phyloP scores from a whole-genome alignment of 371 early-diverging fungal species.

The Mucor lusitanicus region DNA sequence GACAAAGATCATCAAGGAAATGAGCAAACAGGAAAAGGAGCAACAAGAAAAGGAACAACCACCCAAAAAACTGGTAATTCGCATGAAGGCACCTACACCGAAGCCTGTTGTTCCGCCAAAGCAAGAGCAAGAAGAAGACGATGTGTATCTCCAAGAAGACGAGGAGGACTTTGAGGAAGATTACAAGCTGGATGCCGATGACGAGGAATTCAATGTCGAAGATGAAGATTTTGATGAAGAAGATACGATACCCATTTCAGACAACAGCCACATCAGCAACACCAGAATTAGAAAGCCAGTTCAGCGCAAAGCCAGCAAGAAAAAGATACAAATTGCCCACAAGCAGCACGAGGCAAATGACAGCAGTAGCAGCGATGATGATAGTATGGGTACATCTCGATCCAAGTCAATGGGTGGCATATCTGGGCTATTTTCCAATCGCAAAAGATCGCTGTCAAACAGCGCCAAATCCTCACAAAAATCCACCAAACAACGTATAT shows the following conservation, averaged over 20 bases:
- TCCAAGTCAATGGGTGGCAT: not conserved
- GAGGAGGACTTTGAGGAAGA: not conserved
- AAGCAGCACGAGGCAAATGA: not conserved
- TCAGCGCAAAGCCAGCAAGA: not conserved
- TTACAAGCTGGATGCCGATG: slow-evolving; percentile 1
- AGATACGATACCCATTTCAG: slow-evolving; percentile 1
- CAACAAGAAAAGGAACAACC: not conserved
- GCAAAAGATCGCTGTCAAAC: slow-evolving; percentile 12
- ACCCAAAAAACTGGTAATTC: slow-evolving; percentile 1
- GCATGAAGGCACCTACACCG: not conserved
- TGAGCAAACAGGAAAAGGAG: not conserved
- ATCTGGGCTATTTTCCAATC: not conserved
- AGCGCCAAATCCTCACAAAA: slow-evolving; percentile 2
- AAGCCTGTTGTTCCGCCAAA: not conserved
- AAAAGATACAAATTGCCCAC: not conserved
- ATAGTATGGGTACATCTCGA: slow-evolving; percentile 13
- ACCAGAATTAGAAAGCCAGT: not conserved
- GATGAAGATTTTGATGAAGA: slow-evolving; percentile 1
- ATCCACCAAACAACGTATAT: slow-evolving; percentile 8
- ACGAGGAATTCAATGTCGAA: slow-evolving; percentile 4
- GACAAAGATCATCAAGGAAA: not conserved
- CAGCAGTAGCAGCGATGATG: slow-evolving; percentile 13
- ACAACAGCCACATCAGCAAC: not conserved
- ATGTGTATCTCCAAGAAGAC: not conserved
- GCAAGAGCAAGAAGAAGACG: not conserved